These are phyloP conservation scores for Podaxis sp. DNA, from an alignment of 768 basidiomycete species.

Conservation along the genomic window DNA sequence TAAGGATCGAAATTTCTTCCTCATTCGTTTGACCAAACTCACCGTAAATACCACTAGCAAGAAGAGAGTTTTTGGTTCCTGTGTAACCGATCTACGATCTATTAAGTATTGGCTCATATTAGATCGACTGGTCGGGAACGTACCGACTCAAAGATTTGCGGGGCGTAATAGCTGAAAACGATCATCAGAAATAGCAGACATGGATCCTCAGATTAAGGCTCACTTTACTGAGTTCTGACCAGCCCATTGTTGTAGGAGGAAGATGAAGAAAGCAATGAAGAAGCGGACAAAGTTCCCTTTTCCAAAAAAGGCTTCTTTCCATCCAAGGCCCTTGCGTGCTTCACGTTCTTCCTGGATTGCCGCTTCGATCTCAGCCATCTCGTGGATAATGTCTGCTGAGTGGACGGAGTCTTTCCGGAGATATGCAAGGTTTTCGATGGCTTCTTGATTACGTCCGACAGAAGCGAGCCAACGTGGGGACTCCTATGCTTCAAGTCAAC, in stretches of 20 bases:
- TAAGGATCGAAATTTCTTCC: neutral
- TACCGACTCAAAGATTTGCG: slow-evolving; percentile 67
- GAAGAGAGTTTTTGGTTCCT: slow-evolving; percentile 52
- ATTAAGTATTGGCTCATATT: neutral
- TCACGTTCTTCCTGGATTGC: slow-evolving; percentile 71
- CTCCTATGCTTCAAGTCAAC: slow-evolving; percentile 36
- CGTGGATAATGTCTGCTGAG: slow-evolving; percentile 45
- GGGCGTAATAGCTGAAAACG: slow-evolving; percentile 55
- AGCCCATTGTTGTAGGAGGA: slow-evolving; percentile 78
- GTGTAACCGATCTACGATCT: slow-evolving; percentile 57
- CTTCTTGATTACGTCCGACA: slow-evolving; percentile 50
- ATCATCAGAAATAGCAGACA: neutral
- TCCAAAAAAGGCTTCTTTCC: slow-evolving; percentile 70
- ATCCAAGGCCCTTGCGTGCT: slow-evolving; percentile 58
- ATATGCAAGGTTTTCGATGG: slow-evolving; percentile 57
- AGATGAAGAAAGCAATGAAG: slow-evolving; percentile 78
- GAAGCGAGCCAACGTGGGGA: slow-evolving; percentile 77
- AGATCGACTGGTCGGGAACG: slow-evolving; percentile 16
- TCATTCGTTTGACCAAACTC: neutral
- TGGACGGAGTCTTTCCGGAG: slow-evolving; percentile 43
- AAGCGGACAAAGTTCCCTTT: slow-evolving; percentile 83
- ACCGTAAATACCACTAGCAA: slow-evolving; percentile 70
- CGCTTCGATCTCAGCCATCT: slow-evolving; percentile 79
- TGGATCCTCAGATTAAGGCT: slow-evolving; percentile 10
- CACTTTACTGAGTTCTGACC: slow-evolving; percentile 78